Base-by-base conservation (phyloP, 768 basidiomycete genomes). In the Gyrodon lividus region DNA sequence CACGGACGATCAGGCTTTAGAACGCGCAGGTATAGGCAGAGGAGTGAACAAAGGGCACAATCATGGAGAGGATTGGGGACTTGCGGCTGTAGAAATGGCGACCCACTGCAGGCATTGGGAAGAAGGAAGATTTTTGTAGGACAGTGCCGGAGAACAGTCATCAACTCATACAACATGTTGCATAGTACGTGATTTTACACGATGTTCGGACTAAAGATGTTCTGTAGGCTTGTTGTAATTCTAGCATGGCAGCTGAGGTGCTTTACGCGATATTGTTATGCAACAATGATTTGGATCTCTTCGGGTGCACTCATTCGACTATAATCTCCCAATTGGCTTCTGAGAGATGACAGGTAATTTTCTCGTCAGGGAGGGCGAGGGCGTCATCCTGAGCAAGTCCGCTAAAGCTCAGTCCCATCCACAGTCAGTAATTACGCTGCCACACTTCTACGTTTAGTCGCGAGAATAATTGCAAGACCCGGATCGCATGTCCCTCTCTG, bases 61-160 rank as follows among this genome's bases (percentile, higher is more conserved):
- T 71, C 96, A 99, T 64, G 96, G 96, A 16, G 92, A 94, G 69
- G 96, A 98, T 60, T 99, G 95, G 95, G 96, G 89, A n/a, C 66
- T 86, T 34, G 95, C 95, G 3, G 96, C 96, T 3, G 93, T 98
- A 6, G 96, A 99, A 67, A 93, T 93, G 91, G 89, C 83, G 2
- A 74, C 74, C 28, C 83, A 83, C 50, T 71, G 77, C 43, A 79
- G 76, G 53, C 74, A 76, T 24, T 93, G 91, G 91, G 72, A 72
- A 34, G 77, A 82, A 62, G 91, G 90, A 34, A 82, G 77, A 56
- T 91, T 91, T 38, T 53, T 35, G 33, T 63, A 58, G 50, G 47
- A 5, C 39, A 39, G 9, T 12, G 7, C 19, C 14, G 22, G 22
- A 41, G 44, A 33, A 20, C 17, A 13, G 17, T n/a, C 28, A 26